Conservation (phyloP, 371 early-diverging fungal genomes). For the Thermomucor indicae-seudaticae region DNA sequence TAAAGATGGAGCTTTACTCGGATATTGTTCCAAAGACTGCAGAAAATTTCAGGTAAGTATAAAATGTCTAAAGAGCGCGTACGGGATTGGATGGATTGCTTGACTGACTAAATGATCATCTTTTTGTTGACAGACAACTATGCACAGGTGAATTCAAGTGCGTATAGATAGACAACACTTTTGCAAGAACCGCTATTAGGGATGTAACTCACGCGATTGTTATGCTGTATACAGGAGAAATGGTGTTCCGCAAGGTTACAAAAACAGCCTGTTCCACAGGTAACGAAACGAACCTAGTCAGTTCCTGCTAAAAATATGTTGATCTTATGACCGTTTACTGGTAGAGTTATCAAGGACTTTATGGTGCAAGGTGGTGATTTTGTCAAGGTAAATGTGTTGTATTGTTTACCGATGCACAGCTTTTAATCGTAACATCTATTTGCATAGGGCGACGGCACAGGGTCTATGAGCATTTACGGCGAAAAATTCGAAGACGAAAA, state of each 20-base stretch:
- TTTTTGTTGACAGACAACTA: conserved; percentile 54
- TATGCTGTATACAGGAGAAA: conserved; percentile 54
- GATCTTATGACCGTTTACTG: not conserved
- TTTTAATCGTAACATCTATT: too few species aligned
- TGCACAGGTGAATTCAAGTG: conserved; percentile 92
- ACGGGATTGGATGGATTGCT: not conserved
- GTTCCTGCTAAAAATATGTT: too few species aligned
- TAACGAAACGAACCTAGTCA: conserved; percentile 17
- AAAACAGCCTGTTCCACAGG: conserved; percentile 90
- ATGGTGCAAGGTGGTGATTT: conserved; percentile 99
- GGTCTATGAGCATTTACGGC: conserved; percentile 96
- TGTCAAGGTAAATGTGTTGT: conserved; percentile 62
- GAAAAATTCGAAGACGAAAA: conserved; percentile 96
- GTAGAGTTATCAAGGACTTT: conserved; percentile 90
- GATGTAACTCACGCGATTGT: conserved; percentile 1
- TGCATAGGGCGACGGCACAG: conserved; percentile 94
- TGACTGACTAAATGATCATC: not conserved
- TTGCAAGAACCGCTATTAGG: not conserved
- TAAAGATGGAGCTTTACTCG: conserved; percentile 94
- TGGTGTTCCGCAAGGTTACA: conserved; percentile 85
- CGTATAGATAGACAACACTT: conserved; percentile 1
- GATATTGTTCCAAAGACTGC: conserved; percentile 97
- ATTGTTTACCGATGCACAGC: too few species aligned
- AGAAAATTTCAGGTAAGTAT: conserved; percentile 89
- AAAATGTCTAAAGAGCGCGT: not conserved